Evolutionary conservation across 1,284 basidiomycete genomes (phyloP).

Genomic region (Cutaneotrichosporon cutaneum): DNA sequence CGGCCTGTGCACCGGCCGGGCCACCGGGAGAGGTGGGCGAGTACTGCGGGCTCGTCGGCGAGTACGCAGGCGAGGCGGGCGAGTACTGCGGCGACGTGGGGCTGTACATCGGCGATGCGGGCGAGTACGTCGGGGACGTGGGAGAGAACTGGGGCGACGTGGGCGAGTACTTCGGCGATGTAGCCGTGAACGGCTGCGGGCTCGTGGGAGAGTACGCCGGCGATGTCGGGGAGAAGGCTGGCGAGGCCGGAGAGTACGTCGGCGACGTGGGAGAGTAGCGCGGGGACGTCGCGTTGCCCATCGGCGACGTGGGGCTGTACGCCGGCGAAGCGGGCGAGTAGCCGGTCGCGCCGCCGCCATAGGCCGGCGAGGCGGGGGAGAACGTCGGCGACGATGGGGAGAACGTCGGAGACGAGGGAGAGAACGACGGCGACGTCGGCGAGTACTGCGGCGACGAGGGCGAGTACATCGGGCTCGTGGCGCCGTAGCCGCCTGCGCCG

Average conservation of each 20-base stretch:
- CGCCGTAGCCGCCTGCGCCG: conserved; percentile 61
- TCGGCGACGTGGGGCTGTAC: conserved; percentile 30
- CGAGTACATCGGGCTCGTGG: conserved; percentile 67
- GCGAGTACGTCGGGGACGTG: conserved; percentile 60
- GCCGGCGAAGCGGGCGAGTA: conserved; percentile 45
- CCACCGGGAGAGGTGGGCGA: conserved; percentile 70
- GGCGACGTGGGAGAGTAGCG: conserved; percentile 29
- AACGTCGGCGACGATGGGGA: conserved; percentile 39
- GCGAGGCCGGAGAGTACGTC: conserved; percentile 42
- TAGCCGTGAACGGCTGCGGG: conserved; percentile 73
- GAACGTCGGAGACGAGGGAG: conserved; percentile 83
- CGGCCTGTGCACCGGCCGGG: not conserved
- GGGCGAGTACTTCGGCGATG: conserved; percentile 75
- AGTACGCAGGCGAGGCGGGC: conserved; percentile 43
- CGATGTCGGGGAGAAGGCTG: conserved; percentile 60
- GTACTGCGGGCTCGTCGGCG: conserved; percentile 53
- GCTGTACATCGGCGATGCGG: conserved; percentile 80
- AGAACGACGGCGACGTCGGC: conserved; percentile 84
- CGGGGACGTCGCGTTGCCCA: conserved; percentile 28
- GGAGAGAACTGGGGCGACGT: conserved; percentile 41
- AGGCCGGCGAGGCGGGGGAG: conserved; percentile 70
- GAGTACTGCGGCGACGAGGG: conserved; percentile 83
- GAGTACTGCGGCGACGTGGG: conserved; percentile 56
- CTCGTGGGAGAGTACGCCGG: conserved; percentile 48
- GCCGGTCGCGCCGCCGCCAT: conserved; percentile 51